Conservation (phyloP, 208 protist species). For the Spongospora subterranea region DNA sequence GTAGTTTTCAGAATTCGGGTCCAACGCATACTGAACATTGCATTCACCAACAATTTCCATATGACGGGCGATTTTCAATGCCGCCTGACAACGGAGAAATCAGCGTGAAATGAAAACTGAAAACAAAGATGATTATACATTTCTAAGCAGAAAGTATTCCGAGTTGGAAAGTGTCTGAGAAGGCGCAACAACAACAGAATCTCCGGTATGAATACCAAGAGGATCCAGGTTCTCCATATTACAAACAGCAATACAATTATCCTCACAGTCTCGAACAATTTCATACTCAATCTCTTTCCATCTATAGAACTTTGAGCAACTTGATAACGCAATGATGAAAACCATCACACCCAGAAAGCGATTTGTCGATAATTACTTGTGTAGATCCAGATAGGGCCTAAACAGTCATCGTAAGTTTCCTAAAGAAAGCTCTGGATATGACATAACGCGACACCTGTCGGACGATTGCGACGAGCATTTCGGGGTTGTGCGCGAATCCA, state of each 20-base stretch:
- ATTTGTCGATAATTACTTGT: conserved; percentile 60
- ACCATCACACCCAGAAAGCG: background rate
- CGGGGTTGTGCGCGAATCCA: conserved; percentile 89
- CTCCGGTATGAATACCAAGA: conserved; percentile 72
- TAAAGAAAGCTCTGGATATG: background rate
- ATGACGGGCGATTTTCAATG: conserved; percentile 88
- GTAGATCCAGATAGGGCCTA: conserved; percentile 64
- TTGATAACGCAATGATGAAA: no score
- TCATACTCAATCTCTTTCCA: conserved; percentile 99
- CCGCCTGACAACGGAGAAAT: background rate
- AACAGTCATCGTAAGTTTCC: background rate
- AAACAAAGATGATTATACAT: background rate
- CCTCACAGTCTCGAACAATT: conserved; percentile 87
- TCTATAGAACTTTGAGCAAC: no score
- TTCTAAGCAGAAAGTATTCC: background rate
- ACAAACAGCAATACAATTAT: conserved; percentile 99
- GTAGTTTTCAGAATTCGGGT: conserved; percentile 86
- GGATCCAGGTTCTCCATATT: conserved; percentile 99
- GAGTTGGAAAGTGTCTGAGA: conserved; percentile 84
- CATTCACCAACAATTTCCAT: conserved; percentile 95
- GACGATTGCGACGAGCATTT: conserved; percentile 81
- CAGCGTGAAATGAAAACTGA: background rate
- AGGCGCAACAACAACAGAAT: conserved; percentile 98
- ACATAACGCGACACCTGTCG: conserved; percentile 38
- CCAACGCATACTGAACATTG: conserved; percentile 98